Conservation (phyloP, 2,329 filamentous ascomycete genomes). For the Cercospora janseana region DNA sequence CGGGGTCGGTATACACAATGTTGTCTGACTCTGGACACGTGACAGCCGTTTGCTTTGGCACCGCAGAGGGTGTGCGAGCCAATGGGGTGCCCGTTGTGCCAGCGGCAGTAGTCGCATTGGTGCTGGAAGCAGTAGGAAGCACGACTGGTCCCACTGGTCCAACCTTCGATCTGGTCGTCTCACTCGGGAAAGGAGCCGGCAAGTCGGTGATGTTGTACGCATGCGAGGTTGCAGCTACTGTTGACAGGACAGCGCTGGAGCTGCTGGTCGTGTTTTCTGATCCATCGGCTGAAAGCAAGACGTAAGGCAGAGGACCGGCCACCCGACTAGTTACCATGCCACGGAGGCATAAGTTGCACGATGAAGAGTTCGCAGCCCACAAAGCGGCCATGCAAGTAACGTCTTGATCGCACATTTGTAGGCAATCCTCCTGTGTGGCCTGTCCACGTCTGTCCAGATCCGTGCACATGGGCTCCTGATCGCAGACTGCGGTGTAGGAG, state of each 20-base stretch:
- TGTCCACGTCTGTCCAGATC: conserved; percentile 18
- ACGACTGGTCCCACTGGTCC: neutral
- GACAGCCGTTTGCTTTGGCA: conserved; percentile 14
- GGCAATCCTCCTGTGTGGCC: conserved; percentile 25
- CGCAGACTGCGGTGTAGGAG: conserved; percentile 29
- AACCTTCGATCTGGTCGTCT: neutral
- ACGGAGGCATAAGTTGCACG: conserved; percentile 29
- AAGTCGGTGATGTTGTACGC: conserved; percentile 21
- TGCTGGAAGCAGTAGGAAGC: neutral
- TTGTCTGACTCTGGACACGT: conserved; percentile 22
- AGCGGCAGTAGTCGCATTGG: neutral
- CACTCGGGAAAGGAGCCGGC: conserved; percentile 19
- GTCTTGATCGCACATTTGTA: conserved; percentile 30
- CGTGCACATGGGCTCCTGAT: conserved; percentile 26
- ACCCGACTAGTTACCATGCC: conserved; percentile 21
- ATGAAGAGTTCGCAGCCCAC: conserved; percentile 21
- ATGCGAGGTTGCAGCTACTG: neutral
- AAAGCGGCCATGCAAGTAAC: conserved; percentile 28
- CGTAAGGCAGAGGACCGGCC: conserved; percentile 17
- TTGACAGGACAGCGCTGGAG: conserved; percentile 1
- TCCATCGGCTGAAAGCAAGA: conserved; percentile 24
- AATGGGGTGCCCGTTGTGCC: conserved; percentile 2
- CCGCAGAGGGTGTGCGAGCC: neutral
- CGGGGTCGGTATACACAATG: conserved; percentile 20
- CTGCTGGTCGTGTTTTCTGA: conserved; percentile 11